A percentile compares a stretch with the other conserved stretches of the same genome.
These are phyloP conservation scores for Pichia membranifaciens DNA, from an alignment of 805 yeast species.

Conservation along the genomic window DNA sequence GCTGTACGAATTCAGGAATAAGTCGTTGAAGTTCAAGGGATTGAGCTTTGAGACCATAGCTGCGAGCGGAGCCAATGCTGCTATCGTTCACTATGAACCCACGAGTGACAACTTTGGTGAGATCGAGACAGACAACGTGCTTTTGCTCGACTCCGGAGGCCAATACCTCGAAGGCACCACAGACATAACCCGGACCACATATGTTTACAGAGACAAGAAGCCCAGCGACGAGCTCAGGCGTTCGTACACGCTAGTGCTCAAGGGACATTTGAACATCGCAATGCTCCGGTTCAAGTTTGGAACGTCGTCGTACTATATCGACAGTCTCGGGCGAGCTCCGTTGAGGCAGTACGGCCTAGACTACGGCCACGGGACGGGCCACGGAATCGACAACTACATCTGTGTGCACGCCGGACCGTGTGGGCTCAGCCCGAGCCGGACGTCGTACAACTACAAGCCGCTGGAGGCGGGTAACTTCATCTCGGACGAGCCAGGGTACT, in stretches of 20 bases:
- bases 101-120: constrained; percentile 48
- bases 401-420: constrained; percentile 95
- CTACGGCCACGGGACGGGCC: constrained; percentile 94
- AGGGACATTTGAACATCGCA: constrained; percentile 88
- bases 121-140: constrained; percentile 63
- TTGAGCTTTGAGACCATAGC: constrained; percentile 73
- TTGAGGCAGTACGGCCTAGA: constrained; percentile 80
- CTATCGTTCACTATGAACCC: constrained; percentile 74
- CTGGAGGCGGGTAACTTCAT: constrained; percentile 64
- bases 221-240: constrained; percentile 54
- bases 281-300: constrained; percentile 71
- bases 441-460: constrained; percentile 40
- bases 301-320: constrained; percentile 70
- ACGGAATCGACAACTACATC: constrained; percentile 89
- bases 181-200: constrained; percentile 86
- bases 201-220: constrained; percentile 39
- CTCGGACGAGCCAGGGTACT: constrained; percentile 93
- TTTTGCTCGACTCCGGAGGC: constrained; percentile 84
- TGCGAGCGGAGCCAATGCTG: constrained; percentile 69
- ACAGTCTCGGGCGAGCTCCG: constrained; percentile 74
- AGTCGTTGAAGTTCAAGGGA: constrained; percentile 48
- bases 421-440: constrained; percentile 51
- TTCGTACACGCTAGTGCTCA: constrained; percentile 78
- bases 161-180: constrained; percentile 94
- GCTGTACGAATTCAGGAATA: constrained; percentile 42